These are phyloP conservation scores for Colletotrichum camelliae DNA, from an alignment of 2,329 filamentous ascomycete species.

Conservation along the genomic window DNA sequence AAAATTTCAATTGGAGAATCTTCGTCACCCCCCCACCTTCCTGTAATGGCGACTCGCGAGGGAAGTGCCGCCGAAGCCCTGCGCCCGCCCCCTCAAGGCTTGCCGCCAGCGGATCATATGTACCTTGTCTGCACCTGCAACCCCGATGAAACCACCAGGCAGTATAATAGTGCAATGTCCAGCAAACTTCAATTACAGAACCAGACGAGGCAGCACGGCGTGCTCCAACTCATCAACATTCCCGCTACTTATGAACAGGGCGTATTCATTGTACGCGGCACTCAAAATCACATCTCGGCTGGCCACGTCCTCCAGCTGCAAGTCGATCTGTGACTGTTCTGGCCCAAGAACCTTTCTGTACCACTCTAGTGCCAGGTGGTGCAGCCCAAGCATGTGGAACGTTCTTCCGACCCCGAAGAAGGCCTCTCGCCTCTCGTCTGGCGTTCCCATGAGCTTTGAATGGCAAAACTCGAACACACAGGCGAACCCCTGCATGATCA, in stretches of 20 bases:
- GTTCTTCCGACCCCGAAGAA: slow-evolving; percentile 81
- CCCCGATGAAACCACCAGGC: not conserved
- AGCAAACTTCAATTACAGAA: not conserved
- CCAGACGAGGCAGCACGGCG: not conserved
- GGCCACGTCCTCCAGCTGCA: not conserved
- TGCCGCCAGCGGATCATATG: not conserved
- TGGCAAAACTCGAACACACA: slow-evolving; percentile 81
- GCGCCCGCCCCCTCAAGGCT: not conserved
- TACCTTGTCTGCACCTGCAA: not conserved
- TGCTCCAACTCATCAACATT: slow-evolving; percentile 4
- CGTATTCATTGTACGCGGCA: slow-evolving; percentile 23
- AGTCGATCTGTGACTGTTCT: not conserved
- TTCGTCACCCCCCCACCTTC: slow-evolving; percentile 12
- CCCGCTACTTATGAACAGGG: slow-evolving; percentile 32
- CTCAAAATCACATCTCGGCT: slow-evolving; percentile 9
- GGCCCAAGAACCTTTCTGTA: slow-evolving; percentile 12
- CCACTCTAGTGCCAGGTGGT: slow-evolving; percentile 24
- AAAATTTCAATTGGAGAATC: slow-evolving; percentile 9
- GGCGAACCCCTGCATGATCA: slow-evolving; percentile 82
- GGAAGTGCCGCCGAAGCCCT: not conserved
- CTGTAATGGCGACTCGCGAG: not conserved
- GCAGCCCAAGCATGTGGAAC: slow-evolving; percentile 59
- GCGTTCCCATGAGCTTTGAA: slow-evolving; percentile 45
- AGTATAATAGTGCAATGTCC: not conserved
- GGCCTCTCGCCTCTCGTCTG: slow-evolving; percentile 70